Conservation (phyloP, 352 stramenopile species). For the Pythium myriotylum region DNA sequence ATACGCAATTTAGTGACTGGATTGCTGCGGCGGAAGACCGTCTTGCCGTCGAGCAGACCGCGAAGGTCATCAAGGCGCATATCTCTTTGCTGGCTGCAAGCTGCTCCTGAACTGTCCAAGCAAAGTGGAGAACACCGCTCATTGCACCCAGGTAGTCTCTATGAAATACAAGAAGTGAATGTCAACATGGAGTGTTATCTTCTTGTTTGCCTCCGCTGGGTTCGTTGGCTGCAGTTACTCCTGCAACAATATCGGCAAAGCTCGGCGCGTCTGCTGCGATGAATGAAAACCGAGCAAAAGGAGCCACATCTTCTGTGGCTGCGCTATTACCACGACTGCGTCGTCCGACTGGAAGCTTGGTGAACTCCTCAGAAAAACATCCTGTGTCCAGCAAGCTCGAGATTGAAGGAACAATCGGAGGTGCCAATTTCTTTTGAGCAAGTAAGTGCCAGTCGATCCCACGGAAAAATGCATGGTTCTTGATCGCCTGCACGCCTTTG, state of each 20-base stretch:
- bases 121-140: slow-evolving; percentile 4
- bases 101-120: slow-evolving; percentile 53
- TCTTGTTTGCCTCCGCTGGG: background rate
- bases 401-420: slow-evolving; percentile 90
- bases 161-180: slow-evolving; percentile 18
- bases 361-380: slow-evolving; percentile 95
- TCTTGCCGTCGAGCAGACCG: slow-evolving; percentile 79
- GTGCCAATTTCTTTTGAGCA: slow-evolving; percentile 88
- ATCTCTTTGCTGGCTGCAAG: slow-evolving; percentile 79
- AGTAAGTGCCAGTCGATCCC: slow-evolving; percentile 94
- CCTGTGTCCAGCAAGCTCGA: slow-evolving; percentile 89
- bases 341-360: slow-evolving; percentile 57
- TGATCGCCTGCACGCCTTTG: slow-evolving; percentile 95
- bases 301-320: slow-evolving; percentile 41
- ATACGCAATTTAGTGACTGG: slow-evolving; percentile 53
- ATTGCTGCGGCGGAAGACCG: slow-evolving; percentile 70
- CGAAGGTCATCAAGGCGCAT: slow-evolving; percentile 84
- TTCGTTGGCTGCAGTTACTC: background rate
- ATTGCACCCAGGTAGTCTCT: slow-evolving; percentile 5
- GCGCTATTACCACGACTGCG: slow-evolving; percentile 47
- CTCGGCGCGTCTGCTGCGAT: slow-evolving; percentile 59
- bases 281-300: slow-evolving; percentile 80
- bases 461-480: slow-evolving; percentile 95
- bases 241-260: slow-evolving; percentile 53
- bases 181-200: slow-evolving; percentile 1